A percentile compares a stretch with the other conserved stretches of the same genome.
phyloP scores from a whole-genome alignment of 1,284 basidiomycete species.

The Cronartium quercuum region DNA sequence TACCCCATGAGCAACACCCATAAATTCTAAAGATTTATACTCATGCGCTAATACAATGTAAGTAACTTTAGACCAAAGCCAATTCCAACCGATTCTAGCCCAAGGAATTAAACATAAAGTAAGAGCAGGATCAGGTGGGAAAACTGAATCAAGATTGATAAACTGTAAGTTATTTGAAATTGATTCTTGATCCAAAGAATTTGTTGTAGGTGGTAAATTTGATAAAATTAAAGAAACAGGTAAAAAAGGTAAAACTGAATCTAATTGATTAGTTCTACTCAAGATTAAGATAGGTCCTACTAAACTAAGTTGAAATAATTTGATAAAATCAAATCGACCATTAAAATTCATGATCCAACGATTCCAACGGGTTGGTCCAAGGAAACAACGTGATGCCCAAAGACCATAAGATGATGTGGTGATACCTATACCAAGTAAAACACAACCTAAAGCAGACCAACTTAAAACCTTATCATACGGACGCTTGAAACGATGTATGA shows the following conservation, averaged over 20 bases:
- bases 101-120: slow-evolving; percentile 37
- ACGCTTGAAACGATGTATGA: slow-evolving; percentile 20
- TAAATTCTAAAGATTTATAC: slow-evolving; percentile 17
- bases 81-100: slow-evolving; percentile 27
- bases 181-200: background rate
- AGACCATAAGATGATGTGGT: slow-evolving; percentile 31
- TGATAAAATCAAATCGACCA: slow-evolving; percentile 7
- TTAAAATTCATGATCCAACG: slow-evolving; percentile 10
- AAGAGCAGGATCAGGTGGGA: slow-evolving; percentile 21
- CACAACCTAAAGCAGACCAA: slow-evolving; percentile 31
- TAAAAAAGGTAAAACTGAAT: slow-evolving; percentile 29
- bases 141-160: slow-evolving; percentile 6
- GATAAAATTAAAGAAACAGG: slow-evolving; percentile 33
- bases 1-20: slow-evolving; percentile 2
- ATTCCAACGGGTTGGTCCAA: slow-evolving; percentile 17
- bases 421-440: slow-evolving; percentile 14
- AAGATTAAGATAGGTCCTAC: slow-evolving; percentile 36
- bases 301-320: slow-evolving; percentile 27
- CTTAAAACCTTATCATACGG: slow-evolving; percentile 13
- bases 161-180: slow-evolving; percentile 1
- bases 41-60: slow-evolving; percentile 4
- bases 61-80: slow-evolving; percentile 5
- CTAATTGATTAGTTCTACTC: slow-evolving; percentile 20
- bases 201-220: background rate
- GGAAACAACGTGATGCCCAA: slow-evolving; percentile 30